phyloP scores from a whole-genome alignment of 306 rosid species.

The Quercus variabilis region DNA sequence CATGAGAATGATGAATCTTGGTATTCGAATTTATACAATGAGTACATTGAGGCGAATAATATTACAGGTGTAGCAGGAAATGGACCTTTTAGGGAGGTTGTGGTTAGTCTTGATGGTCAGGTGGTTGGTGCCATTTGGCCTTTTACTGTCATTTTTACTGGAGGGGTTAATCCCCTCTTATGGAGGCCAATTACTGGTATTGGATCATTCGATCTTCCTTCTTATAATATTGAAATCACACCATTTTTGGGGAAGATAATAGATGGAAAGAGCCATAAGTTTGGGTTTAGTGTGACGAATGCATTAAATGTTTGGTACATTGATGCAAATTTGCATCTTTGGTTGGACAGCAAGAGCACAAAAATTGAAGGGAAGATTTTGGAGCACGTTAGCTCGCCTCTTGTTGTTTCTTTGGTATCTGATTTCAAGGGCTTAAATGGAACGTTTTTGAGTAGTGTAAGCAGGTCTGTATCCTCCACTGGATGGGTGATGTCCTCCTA shows the following conservation, averaged over 20 bases:
- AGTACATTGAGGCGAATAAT: conserved; percentile 59
- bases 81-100: conserved; percentile 91
- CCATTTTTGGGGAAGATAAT: conserved; percentile 63
- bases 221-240: conserved; percentile 81
- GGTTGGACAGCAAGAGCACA: conserved; percentile 63
- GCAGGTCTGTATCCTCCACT: conserved; percentile 45
- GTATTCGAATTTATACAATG: conserved; percentile 65
- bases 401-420: conserved; percentile 34
- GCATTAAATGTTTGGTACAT: conserved; percentile 87
- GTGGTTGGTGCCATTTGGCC: conserved; percentile 83
- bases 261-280: conserved; percentile 60
- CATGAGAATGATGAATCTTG: conserved; percentile 93
- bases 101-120: conserved; percentile 56
- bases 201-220: conserved; percentile 83
- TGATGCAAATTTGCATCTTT: conserved; percentile 86
- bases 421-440: conserved; percentile 68
- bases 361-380: conserved; percentile 57
- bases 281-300: conserved; percentile 74
- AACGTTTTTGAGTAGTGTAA: conserved; percentile 50
- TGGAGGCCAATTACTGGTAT: conserved; percentile 93
- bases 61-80: conserved; percentile 54
- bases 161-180: conserved; percentile 85
- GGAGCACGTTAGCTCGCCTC: conserved; percentile 39
- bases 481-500: conserved; percentile 79
- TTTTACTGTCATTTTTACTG: conserved; percentile 82